These are phyloP conservation scores for Suillus variegatus DNA, from an alignment of 768 basidiomycete genomes.

Conservation along the genomic window DNA sequence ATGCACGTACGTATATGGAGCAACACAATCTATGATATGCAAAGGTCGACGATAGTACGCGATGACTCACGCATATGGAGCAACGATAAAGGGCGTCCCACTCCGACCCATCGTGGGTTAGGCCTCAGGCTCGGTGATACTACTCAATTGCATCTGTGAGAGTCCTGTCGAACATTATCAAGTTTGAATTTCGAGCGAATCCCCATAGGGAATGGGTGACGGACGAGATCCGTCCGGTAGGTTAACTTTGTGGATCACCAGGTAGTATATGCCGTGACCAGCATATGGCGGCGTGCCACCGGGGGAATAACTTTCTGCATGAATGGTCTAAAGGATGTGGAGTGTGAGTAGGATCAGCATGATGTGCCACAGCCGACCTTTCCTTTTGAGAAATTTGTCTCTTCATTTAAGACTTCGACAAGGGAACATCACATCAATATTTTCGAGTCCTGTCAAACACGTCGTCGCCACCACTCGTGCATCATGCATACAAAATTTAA, in stretches of 20 bases:
- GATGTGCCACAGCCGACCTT: not conserved
- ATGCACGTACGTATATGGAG: not conserved
- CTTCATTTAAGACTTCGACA: not conserved
- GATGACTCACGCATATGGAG: not conserved
- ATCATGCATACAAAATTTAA: not conserved
- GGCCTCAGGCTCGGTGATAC: not conserved
- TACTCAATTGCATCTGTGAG: not conserved
- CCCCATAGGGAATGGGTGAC: not conserved
- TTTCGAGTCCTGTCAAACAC: not conserved
- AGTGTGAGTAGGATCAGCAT: not conserved
- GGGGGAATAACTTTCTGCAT: not conserved
- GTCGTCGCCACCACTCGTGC: not conserved
- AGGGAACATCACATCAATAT: not conserved
- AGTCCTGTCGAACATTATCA: not conserved
- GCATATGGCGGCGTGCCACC: not conserved
- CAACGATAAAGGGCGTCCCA: not conserved
- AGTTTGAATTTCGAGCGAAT: not conserved
- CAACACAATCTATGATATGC: not conserved
- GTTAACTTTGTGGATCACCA: not conserved
- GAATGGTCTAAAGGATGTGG: not conserved
- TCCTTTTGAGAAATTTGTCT: not conserved
- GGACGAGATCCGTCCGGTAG: conserved; percentile 3
- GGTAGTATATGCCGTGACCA: not conserved
- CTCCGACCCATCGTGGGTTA: not conserved
- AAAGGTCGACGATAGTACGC: not conserved